Conservation (phyloP, 1,139 yeast genomes). For the Eremothecium gossypii region DNA sequence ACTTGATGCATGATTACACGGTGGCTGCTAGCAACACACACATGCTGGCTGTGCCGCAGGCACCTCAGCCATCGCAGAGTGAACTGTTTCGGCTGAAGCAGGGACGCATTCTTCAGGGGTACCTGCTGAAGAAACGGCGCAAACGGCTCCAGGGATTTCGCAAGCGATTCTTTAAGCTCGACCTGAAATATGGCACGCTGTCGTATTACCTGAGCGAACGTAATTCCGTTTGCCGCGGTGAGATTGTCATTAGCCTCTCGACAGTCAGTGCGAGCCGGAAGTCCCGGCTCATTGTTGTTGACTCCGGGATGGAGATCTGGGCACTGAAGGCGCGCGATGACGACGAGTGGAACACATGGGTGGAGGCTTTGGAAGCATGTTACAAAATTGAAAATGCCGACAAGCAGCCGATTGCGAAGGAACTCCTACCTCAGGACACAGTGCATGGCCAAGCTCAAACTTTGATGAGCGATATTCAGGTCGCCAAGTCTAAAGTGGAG, state of each 20-base stretch:
- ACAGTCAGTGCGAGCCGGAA: conserved; percentile 71
- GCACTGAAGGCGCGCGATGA: conserved; percentile 58
- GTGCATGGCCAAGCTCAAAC: conserved; percentile 3
- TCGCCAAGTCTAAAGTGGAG: conserved; percentile 14
- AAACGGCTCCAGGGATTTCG: conserved; percentile 80
- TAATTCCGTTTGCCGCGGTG: conserved; percentile 69
- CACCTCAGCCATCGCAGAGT: background rate
- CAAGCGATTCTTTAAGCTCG: conserved; percentile 74
- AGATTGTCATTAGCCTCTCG: conserved; percentile 77
- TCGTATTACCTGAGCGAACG: conserved; percentile 73
- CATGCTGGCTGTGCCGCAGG: background rate
- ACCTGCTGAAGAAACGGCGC: conserved; percentile 67
- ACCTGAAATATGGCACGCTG: conserved; percentile 71
- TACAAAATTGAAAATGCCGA: conserved; percentile 8
- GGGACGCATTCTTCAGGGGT: conserved; percentile 50
- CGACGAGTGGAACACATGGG: conserved; percentile 73
- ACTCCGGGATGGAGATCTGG: conserved; percentile 97
- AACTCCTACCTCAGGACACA: background rate
- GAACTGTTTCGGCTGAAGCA: conserved; percentile 23
- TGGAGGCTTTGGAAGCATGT: conserved; percentile 48
- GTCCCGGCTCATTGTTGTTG: conserved; percentile 65
- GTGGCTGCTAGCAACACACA: background rate
- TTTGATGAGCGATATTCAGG: conserved; percentile 10
- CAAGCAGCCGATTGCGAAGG: background rate
- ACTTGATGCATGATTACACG: background rate